Percentiles rank a stretch among this genome's conserved stretches.
Evolutionary conservation across 1,284 basidiomycete genomes (phyloP).

Genomic region (Cryptococcus wingfieldii): DNA sequence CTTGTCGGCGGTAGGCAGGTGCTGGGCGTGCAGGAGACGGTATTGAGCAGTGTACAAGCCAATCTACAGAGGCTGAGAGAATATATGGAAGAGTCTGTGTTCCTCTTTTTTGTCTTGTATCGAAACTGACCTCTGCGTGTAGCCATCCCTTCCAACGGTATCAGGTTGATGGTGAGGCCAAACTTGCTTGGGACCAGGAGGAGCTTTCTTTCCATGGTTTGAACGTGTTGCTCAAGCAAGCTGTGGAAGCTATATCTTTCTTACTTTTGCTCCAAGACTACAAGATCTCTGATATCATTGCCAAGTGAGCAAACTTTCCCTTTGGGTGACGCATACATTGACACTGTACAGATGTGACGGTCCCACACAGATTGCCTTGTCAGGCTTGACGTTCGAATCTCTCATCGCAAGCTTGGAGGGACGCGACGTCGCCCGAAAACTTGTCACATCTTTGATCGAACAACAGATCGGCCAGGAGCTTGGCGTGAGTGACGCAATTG

Average conservation of each 20-base stretch:
- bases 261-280: slow-evolving; percentile 88
- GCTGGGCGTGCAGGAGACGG: slow-evolving; percentile 56
- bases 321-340: not conserved
- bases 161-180: slow-evolving; percentile 41
- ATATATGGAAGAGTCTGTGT: slow-evolving; percentile 56
- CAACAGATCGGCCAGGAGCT: slow-evolving; percentile 95
- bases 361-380: slow-evolving; percentile 64
- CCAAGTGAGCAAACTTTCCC: slow-evolving; percentile 56
- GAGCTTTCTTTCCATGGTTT: slow-evolving; percentile 39
- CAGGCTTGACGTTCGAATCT: slow-evolving; percentile 71
- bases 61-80: slow-evolving; percentile 72
- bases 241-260: slow-evolving; percentile 90
- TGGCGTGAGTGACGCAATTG: slow-evolving; percentile 58
- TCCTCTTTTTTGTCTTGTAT: not conserved
- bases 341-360: slow-evolving; percentile 8
- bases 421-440: slow-evolving; percentile 72
- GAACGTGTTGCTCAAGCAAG: slow-evolving; percentile 64
- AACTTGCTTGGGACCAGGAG: slow-evolving; percentile 46
- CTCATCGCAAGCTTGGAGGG: slow-evolving; percentile 79
- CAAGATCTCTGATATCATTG: slow-evolving; percentile 76
- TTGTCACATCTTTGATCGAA: slow-evolving; percentile 94
- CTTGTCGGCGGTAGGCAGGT: slow-evolving; percentile 19
- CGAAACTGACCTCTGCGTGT: not conserved
- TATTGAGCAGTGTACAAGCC: slow-evolving; percentile 66
- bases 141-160: slow-evolving; percentile 41